Evolutionary conservation across 345 rosid genomes (phyloP), one percentile per base, ranked within the genome.

Genomic region (Eucalyptus sp.): DNA sequence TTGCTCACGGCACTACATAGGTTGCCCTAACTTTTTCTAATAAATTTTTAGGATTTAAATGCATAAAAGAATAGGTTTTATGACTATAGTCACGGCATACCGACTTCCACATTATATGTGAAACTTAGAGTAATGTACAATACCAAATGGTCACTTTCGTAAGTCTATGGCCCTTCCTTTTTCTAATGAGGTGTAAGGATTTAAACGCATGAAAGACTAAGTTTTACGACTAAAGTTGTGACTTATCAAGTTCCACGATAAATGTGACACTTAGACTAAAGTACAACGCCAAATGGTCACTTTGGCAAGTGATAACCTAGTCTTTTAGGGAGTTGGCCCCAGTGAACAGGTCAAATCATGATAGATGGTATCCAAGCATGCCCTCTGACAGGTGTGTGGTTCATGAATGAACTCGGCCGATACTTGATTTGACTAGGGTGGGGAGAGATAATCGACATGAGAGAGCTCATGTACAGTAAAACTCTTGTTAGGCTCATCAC

Each of bases 221-320:
- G 18, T 64, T 64, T 64, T 64, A 29, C 3, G 3, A 14, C 2
- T n/a, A n/a, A 64, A n/a, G 18, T 64, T 15, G 37, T 64, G 37
- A 64, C 5, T 13, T 29, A 64, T 0, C 5, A n/a, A 64, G 37
- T 14, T 64, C 5, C 71, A n/a, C 18, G 1, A 7, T n/a, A 64
- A 14, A 29, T 64, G 18, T 64, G 18, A 64, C 0, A 56, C 13
- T 56, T 56, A 24, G 1, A 2, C 3, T 24, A 56, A 0, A 4
- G 29, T 24, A 3, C 20, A 4, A n/a, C 3, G 3, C 5, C 10
- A 64, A 64, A 64, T n/a, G 37, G n/a, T 64, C 76, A 64, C 3
- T 15, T 29, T n/a, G 2, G 5, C 5, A 64, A 13, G 20, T 15
- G 11, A 64, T 15, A 13, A 7, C 20, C 0, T 7, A 64, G 3